Conservation (phyloP, 768 basidiomycete species). For the Boletus coccyginus region DNA sequence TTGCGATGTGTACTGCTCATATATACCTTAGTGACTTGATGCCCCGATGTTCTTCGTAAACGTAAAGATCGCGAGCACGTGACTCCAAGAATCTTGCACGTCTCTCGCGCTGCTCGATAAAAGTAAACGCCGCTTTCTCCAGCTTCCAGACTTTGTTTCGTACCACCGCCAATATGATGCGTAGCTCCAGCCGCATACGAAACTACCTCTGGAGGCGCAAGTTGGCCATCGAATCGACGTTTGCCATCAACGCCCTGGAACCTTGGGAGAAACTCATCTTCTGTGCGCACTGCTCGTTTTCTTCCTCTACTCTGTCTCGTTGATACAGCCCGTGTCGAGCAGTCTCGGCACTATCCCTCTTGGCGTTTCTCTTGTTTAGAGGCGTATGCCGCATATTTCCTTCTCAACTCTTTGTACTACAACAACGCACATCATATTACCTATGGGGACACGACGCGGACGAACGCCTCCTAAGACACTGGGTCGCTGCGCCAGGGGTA, state of each 20-base stretch:
- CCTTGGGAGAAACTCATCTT: slow-evolving; percentile 67
- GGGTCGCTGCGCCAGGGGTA: slow-evolving; percentile 22
- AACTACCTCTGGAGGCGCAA: slow-evolving; percentile 49
- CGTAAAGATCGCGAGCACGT: background rate
- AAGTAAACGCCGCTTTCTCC: background rate
- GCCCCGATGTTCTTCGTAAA: background rate
- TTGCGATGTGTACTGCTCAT: slow-evolving; percentile 15
- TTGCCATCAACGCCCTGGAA: slow-evolving; percentile 59
- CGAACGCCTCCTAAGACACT: slow-evolving; percentile 23
- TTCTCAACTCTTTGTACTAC: slow-evolving; percentile 50
- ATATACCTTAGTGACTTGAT: slow-evolving; percentile 1
- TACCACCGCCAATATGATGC: slow-evolving; percentile 7
- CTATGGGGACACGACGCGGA: slow-evolving; percentile 50
- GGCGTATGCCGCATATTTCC: slow-evolving; percentile 59
- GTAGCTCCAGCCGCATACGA: slow-evolving; percentile 22
- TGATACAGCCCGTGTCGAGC: background rate
- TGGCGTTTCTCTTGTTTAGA: slow-evolving; percentile 45
- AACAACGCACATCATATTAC: slow-evolving; percentile 58
- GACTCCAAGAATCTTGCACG: too few species aligned
- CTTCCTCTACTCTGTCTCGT: background rate
- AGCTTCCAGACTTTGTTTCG: background rate
- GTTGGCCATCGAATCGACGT: slow-evolving; percentile 57
- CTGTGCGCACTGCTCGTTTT: slow-evolving; percentile 38
- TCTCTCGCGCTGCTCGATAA: slow-evolving; percentile 3
- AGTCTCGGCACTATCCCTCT: slow-evolving; percentile 42